phyloP scores from a whole-genome alignment of 345 rosid genomes.

The Eutrema heterophyllum region DNA sequence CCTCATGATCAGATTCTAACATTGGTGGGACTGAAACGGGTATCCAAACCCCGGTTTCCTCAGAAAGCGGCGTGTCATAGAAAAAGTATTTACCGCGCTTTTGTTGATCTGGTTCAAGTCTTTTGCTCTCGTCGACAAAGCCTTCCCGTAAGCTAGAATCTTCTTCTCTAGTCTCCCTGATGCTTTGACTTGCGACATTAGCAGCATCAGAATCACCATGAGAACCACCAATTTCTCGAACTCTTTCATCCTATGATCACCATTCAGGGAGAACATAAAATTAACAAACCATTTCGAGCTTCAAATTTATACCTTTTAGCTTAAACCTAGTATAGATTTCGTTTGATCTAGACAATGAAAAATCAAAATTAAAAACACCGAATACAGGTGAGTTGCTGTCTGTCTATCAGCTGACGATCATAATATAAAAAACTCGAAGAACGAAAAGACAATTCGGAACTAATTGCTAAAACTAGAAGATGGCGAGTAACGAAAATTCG shows the following conservation, averaged over 20 bases:
- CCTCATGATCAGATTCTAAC: slow-evolving; percentile 61
- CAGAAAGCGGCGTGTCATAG: slow-evolving; percentile 70
- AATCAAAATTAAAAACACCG: background rate
- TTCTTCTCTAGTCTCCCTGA: slow-evolving; percentile 8
- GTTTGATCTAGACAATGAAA: background rate
- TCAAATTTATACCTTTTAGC: background rate
- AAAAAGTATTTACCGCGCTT: slow-evolving; percentile 68
- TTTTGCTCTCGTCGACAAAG: slow-evolving; percentile 7
- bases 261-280: background rate
- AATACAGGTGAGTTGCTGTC: background rate
- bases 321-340: background rate
- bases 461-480: background rate
- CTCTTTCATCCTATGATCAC: slow-evolving; percentile 27
- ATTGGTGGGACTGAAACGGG: slow-evolving; percentile 95
- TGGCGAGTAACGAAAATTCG: background rate
- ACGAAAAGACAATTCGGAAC: background rate
- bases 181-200: background rate
- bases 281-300: slow-evolving; percentile 2
- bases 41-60: slow-evolving; percentile 95
- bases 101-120: slow-evolving; percentile 6
- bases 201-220: slow-evolving; percentile 13
- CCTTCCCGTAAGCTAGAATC: background rate
- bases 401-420: slow-evolving; percentile 18
- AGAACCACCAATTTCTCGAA: background rate
- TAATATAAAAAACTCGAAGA: background rate